phyloP scores from a whole-genome alignment of 2,329 filamentous ascomycete species.

The Cladosporium sp. region DNA sequence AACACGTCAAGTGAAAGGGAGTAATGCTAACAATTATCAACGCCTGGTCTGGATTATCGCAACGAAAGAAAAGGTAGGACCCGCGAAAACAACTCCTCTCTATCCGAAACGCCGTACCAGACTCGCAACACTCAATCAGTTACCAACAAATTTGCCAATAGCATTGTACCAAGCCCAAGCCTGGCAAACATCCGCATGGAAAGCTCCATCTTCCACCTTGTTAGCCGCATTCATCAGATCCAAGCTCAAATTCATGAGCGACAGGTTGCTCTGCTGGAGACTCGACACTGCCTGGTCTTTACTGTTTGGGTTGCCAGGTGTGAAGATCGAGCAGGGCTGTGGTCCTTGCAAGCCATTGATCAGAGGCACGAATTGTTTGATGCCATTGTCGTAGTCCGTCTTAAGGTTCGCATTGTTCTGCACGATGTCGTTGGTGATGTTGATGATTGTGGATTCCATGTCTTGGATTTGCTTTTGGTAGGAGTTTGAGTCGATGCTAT shows the following conservation, averaged over 20 bases:
- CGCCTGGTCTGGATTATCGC: too few relatives aligned
- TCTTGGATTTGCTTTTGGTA: conserved; percentile 3
- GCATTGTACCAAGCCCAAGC: conserved; percentile 7
- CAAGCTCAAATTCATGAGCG: not conserved
- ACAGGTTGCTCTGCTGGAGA: conserved; percentile 1
- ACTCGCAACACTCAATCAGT: not conserved
- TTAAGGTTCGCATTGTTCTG: not conserved
- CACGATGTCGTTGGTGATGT: conserved; percentile 4
- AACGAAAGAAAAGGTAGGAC: too few relatives aligned
- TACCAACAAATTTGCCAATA: not conserved
- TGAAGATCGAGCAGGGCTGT: conserved; percentile 9
- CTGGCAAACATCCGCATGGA: conserved; percentile 6
- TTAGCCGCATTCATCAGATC: conserved; percentile 1
- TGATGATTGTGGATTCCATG: conserved; percentile 7
- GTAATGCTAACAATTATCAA: too few relatives aligned
- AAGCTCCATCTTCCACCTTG: not conserved
- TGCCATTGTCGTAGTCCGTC: not conserved
- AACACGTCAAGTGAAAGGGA: too few relatives aligned
- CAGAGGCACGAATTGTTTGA: not conserved
- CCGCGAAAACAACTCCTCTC: too few relatives aligned
- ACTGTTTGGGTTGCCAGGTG: not conserved
- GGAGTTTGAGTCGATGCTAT: not conserved
- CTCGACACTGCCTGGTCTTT: conserved; percentile 1
- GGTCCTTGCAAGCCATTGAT: conserved; percentile 1
- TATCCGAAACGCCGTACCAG: not conserved